Evolutionary conservation across 2,329 filamentous ascomycete species (phyloP).

Genomic region (Arthroderma sp.): DNA sequence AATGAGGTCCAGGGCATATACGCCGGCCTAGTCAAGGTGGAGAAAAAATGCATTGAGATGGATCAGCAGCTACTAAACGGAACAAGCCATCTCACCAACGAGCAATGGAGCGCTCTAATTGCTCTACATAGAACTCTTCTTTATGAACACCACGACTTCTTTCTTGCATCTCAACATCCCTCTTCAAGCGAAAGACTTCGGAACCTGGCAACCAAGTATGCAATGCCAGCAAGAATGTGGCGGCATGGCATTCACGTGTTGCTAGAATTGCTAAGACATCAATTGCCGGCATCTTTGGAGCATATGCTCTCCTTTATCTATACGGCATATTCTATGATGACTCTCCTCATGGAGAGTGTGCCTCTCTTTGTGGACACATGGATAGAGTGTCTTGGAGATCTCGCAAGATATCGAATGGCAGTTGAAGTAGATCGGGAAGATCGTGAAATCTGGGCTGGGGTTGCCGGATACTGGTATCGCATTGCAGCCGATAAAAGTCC

Average conservation of each 20-base stretch:
- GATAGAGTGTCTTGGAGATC: constrained; percentile 84
- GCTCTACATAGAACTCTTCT: constrained; percentile 67
- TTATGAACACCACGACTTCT: constrained; percentile 75
- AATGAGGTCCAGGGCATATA: constrained; percentile 57
- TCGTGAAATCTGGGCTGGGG: constrained; percentile 66
- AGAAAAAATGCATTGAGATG: constrained; percentile 75
- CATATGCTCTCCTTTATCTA: constrained; percentile 90
- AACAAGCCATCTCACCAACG: constrained; percentile 41
- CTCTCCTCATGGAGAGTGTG: constrained; percentile 72
- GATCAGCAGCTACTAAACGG: constrained; percentile 48
- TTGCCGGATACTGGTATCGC: constrained; percentile 72
- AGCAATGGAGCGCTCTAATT: constrained; percentile 77
- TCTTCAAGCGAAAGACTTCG: constrained; percentile 56
- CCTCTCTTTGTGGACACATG: constrained; percentile 74
- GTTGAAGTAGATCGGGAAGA: constrained; percentile 67
- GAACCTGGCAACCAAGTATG: constrained; percentile 63
- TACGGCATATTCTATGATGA: constrained; percentile 79
- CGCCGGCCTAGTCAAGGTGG: constrained; percentile 70
- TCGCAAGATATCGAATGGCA: constrained; percentile 78
- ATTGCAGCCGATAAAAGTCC: constrained; percentile 68
- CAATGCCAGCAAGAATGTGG: constrained; percentile 93
- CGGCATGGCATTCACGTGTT: constrained; percentile 80
- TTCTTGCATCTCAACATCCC: constrained; percentile 76
- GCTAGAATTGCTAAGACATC: constrained; percentile 60
- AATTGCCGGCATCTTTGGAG: constrained; percentile 63